Evolutionary conservation across 768 basidiomycete species (phyloP), one percentile per base, ranked within the genome.

Genomic region (Leccinum aurantiacum): DNA sequence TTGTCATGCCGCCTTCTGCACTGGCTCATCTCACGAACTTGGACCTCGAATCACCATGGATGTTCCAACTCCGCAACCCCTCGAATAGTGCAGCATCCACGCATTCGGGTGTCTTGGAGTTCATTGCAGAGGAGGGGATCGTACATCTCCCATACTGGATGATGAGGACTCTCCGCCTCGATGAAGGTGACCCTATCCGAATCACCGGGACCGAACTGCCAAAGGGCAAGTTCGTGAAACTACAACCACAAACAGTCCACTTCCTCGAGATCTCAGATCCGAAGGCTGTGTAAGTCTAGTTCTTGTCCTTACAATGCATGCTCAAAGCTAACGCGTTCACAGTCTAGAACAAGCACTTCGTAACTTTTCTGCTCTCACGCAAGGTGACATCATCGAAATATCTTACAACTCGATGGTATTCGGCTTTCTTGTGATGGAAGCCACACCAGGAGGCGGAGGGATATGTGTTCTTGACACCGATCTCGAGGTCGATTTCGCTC

Each of bases 131-230:
- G 58, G 96, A 98, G 74, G 97, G 97, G 13, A 82, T 90, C 14
- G 95, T 95, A 3, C 90, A 98, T 78, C 80, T 99, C 15, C 97
- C 97, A 0, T 90, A 94, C 66, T 99, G 97, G 97, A 96, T 99
- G 92, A 99, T 99, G 96, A 95, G 91, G 78, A 95, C 93, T 5
- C 79, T 99, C 19, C 85, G 93, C 27, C 77, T 99, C 27, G 88
- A 88, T 57, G 97, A 99, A 75, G 97, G 97, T 13, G 97, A 98
- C 77, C 87, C 93, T 11, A 91, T 99, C 61, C 88, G 95, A 48
- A 88, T 98, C 55, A 95, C 90, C 6, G 95, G 96, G 8, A 82
- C 90, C 2, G 87, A 90, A 61, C 81, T 98, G 15, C 86, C 86
- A 0, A 98, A 98, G 75, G 97, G 96, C 62, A 94, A 95, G 76